Conservation (phyloP, 2,329 filamentous ascomycete genomes). For the Aphanoascus verrucosus region DNA sequence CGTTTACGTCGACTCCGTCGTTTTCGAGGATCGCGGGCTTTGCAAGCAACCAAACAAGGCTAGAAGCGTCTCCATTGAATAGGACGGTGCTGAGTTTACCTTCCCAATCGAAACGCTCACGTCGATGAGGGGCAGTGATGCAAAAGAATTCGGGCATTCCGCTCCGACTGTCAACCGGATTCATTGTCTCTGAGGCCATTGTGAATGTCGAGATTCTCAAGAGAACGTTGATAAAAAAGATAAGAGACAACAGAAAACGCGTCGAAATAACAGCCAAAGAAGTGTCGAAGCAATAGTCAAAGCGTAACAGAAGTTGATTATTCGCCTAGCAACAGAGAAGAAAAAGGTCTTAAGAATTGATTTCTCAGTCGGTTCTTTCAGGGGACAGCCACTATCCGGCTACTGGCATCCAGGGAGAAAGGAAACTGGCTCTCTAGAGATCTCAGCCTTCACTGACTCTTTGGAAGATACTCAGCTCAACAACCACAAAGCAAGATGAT, state of each 20-base stretch:
- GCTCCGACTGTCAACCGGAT: neutral
- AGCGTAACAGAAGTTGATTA: neutral
- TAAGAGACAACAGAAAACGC: neutral
- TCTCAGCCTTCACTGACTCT: neutral
- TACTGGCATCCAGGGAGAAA: neutral
- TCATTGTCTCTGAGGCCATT: neutral
- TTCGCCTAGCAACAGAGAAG: neutral
- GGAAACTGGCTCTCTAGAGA: neutral
- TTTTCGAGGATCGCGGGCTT: constrained; percentile 3
- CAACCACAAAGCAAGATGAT: neutral
- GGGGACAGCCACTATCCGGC: neutral
- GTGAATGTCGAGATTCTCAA: neutral
- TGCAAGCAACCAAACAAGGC: constrained; percentile 3
- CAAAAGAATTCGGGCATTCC: constrained; percentile 7
- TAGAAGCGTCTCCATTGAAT: constrained; percentile 9
- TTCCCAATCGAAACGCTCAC: constrained; percentile 11
- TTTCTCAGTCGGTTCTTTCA: neutral
- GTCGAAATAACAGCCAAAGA: neutral
- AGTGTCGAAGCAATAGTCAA: neutral
- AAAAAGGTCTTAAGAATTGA: neutral
- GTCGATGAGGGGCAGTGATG: constrained; percentile 6
- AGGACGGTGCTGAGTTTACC: constrained; percentile 5
- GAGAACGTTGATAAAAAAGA: neutral
- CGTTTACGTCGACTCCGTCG: neutral
- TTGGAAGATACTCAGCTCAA: neutral